Percentiles rank a stretch among this genome's conserved stretches.
Evolutionary conservation across 2,329 filamentous ascomycete genomes (phyloP).

Genomic region (Phialophora macrospora): DNA sequence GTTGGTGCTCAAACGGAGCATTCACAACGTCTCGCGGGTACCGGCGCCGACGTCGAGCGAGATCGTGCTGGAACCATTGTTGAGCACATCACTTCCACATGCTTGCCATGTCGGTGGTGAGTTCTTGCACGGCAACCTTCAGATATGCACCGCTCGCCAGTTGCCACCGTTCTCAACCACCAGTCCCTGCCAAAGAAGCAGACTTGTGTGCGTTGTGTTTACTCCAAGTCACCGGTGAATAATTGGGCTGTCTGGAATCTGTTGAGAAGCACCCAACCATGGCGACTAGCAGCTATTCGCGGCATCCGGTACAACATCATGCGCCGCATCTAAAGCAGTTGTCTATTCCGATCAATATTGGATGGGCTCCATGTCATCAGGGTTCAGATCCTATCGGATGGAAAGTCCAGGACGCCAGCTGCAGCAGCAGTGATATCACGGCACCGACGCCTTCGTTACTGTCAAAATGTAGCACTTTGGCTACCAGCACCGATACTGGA

Average conservation of each 20-base stretch:
- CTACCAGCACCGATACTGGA: not conserved
- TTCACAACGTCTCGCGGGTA: not conserved
- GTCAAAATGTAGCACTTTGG: not conserved
- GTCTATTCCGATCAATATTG: not conserved
- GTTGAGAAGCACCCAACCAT: not conserved
- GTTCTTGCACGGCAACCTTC: not conserved
- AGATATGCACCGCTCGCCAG: not conserved
- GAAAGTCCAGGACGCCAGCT: not conserved
- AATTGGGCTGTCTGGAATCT: not conserved
- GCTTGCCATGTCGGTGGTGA: not conserved
- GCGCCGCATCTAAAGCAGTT: not conserved
- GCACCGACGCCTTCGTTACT: not conserved
- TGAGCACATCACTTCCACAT: not conserved
- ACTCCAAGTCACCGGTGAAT: not conserved
- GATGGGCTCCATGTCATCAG: not conserved
- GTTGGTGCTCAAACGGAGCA: not conserved
- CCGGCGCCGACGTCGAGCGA: not conserved
- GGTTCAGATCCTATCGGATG: not conserved
- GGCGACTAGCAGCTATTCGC: not conserved
- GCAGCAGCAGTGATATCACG: not conserved
- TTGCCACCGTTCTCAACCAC: no score
- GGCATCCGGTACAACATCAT: not conserved
- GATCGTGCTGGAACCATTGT: not conserved
- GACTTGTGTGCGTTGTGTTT: not conserved
- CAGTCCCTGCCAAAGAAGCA: not conserved